Percentiles rank a stretch among this genome's conserved stretches.
Conservation (phyloP, 345 rosid genomes). For the Jatropha curcas region DNA sequence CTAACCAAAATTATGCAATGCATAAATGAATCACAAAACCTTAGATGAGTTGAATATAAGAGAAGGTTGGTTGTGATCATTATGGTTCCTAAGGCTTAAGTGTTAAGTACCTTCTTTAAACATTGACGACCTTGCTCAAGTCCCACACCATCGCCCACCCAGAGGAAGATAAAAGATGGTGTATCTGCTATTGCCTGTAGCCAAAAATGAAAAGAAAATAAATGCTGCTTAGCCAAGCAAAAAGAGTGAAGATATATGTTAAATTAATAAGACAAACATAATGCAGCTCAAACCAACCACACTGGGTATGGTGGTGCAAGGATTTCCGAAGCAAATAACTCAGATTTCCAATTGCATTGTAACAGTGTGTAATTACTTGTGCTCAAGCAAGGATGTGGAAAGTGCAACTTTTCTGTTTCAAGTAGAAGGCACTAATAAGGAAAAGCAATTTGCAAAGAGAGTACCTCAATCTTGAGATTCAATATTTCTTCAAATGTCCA, state of each 20-base stretch:
- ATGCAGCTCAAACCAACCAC: neutral
- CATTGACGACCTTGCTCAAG: slow-evolving; percentile 98
- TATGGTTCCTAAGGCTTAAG: slow-evolving; percentile 3
- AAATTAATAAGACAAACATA: neutral
- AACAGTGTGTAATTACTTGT: neutral
- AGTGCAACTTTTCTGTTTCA: slow-evolving; percentile 8
- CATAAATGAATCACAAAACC: neutral
- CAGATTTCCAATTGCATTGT: neutral
- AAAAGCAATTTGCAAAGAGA: slow-evolving; percentile 8
- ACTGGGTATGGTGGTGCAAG: neutral
- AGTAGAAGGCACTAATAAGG: slow-evolving; percentile 7
- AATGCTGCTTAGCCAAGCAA: neutral
- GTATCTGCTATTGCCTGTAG: slow-evolving; percentile 93
- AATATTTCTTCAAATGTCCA: slow-evolving; percentile 96
- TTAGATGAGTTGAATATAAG: neutral
- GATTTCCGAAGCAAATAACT: neutral
- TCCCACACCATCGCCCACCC: slow-evolving; percentile 99
- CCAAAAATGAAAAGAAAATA: neutral
- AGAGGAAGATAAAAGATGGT: slow-evolving; percentile 95
- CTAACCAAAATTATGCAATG: neutral
- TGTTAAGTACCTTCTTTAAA: slow-evolving; percentile 70
- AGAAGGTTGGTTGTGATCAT: neutral
- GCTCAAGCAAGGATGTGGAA: slow-evolving; percentile 4
- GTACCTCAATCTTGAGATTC: slow-evolving; percentile 94
- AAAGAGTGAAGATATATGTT: neutral